Base-by-base conservation (phyloP, 768 basidiomycete genomes). In the Porpolomopsis calyptriformis region DNA sequence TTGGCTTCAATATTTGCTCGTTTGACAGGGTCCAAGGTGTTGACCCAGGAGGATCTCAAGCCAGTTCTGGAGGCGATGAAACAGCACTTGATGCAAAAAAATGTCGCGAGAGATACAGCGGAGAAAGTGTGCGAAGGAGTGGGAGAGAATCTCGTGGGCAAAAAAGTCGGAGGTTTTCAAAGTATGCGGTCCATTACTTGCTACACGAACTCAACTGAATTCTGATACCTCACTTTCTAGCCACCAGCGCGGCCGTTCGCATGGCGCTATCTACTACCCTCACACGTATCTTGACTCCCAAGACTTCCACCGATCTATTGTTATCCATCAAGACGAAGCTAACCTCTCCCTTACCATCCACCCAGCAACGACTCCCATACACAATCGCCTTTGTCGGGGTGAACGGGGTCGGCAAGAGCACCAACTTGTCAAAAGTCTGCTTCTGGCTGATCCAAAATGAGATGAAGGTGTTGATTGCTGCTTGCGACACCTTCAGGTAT, bases 361-460 rank as follows among this genome's bases (percentile, higher is more conserved):
- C 77, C 24, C 82, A 85, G 56, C 82, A 83, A 56, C 77, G 85
- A 8, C 70, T 80, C 55, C 94, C 94, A 0, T 98, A 97, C 64
- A 81, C 80, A 55, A 86, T 99, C 56, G 83, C 91, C 0, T 99
- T 99, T 60, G 92, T 98, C 34, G 96, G 96, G 11, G 96, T 99
- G 29, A 99, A 99, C 58, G 96, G 96, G 20, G 96, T 99, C 20
- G 96, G 96, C 25, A 99, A 99, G 70, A 94, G 90, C 55, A 98
- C 96, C 4, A 99, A 98, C 64, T 67, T 99, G 34, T 88, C 85
- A 35, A 99, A 99, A 69, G 94, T 99, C 41, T 93, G 91, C 65
- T 99, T 98, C 67, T 99, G 96, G 96, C 71, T 99, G 31, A 82
- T 99, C 45, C 96, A 99, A 64, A 99, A 99, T 57, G 82, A 85